Evolutionary conservation across 164 flowering plant genomes (phyloP), one percentile per base, ranked within the genome.

Genomic region (Nymphaea colorata): DNA sequence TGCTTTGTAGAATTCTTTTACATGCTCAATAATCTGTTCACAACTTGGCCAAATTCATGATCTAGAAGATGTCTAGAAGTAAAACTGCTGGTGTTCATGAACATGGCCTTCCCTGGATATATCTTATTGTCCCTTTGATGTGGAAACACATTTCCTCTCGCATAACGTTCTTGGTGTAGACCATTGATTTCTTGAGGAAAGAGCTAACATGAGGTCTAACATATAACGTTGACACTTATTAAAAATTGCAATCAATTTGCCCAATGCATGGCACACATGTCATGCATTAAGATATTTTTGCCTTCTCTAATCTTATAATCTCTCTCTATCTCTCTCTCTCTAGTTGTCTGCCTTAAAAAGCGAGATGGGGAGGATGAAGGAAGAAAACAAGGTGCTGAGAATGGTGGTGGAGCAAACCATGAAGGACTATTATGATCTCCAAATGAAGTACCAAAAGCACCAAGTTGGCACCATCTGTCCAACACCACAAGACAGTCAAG

Each of bases 401-500:
- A 76, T 76, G 67, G 83, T 78, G 16, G 85, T 90, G 25, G 91
- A 90, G 65, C 77, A 85, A 70, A 83, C 89, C 4, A 78, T 80
- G 83, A 86, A 84, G 67, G 85, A 87, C 70, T 90, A 82, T 75
- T 67, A 71, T 68, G 79, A 86, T 70, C 80, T 90, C n/a, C 85
- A 85, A 72, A 76, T 72, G 75, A 88, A 81, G 76, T 71, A 3
- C 57, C 57, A 51, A 51, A 51, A 51, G 57, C 8, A 51, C 57
- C 8, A 51, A 51, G 57, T 51, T 51, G 57, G 57, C 57, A 2
- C 57, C 8, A 51, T 51, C 3, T 51, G 12, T 51, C 57, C 57
- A 51, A 51, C 14, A 25, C 36, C 36, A 25, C 36, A 25, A 0
- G 36, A 25, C 10, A 15, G 14, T 15, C 14, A 51, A 51, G 57